These are phyloP conservation scores for Penicillium sp. DNA, from an alignment of 2,329 filamentous ascomycete genomes.

Conservation along the genomic window DNA sequence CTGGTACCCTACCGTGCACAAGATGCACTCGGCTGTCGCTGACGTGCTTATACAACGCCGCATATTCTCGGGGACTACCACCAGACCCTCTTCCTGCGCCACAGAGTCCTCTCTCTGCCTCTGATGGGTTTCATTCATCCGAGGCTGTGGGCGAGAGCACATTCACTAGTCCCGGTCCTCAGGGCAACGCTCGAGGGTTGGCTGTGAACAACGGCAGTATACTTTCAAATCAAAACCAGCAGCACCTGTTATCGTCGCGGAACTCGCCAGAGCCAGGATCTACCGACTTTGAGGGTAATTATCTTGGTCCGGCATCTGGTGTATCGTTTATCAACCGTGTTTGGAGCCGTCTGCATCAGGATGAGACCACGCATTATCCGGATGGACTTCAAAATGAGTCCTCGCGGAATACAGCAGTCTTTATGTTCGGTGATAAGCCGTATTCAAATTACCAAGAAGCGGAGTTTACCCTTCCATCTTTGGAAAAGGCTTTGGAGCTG, in stretches of 20 bases:
- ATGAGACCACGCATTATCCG: conserved; percentile 43
- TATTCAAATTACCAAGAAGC: conserved; percentile 40
- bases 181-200: background rate
- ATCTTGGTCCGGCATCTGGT: conserved; percentile 55
- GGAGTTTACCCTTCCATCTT: conserved; percentile 42
- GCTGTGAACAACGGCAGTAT: conserved; percentile 1
- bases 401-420: conserved; percentile 46
- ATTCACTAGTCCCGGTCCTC: conserved; percentile 4
- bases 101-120: background rate
- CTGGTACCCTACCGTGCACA: conserved; percentile 38
- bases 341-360: conserved; percentile 63
- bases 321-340: conserved; percentile 63
- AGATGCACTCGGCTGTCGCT: conserved; percentile 36
- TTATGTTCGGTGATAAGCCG: conserved; percentile 53
- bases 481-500: conserved; percentile 43
- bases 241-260: conserved; percentile 24
- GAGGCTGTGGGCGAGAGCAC: background rate
- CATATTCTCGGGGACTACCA: conserved; percentile 39
- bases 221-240: background rate
- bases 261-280: conserved; percentile 49
- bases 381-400: conserved; percentile 31
- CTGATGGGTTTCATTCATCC: background rate
- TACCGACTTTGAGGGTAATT: conserved; percentile 55
- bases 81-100: conserved; percentile 30
- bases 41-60: conserved; percentile 37